Evolutionary conservation across 139 green algal species (phyloP), one percentile per base, ranked within the genome.

Genomic region (Zygnema circumcarinatum): DNA sequence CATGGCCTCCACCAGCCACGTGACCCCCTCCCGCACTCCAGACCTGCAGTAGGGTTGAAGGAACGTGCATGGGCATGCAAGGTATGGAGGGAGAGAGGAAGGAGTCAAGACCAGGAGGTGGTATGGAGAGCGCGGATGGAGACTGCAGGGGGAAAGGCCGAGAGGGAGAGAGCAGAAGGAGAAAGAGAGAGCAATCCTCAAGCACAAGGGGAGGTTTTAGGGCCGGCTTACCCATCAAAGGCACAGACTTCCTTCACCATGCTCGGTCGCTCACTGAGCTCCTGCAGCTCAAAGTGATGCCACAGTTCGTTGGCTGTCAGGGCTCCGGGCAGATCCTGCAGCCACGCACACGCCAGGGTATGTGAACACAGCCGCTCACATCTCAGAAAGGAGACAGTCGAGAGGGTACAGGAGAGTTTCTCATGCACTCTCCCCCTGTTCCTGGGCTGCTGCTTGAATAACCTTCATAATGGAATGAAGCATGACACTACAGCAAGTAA

Each of bases 1-100:
- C 21, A 96, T 93, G 1, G 84, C 68, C 47, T 97, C 92, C 33
- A 98, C 92, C 54, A 98, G 92, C 96, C 96, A 98, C 52, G 94
- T 88, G 33, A 98, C 67, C 0, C 92, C 94, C 31, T 96, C 95
- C 62, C 67, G 52, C 31, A 91, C 82, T 22, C 83, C 87, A 52
- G 68, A 73, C n/a, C 83, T 90, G 83, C 56, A 82, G 75, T 11
- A 52, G 7, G 47, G 47, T 7, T 25, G 47, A 62, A 25, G 16
- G 7, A 25, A 62, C 47, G 16, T 7, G 16, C 7, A 16, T 25
- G 16, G 16, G 16, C 7, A 62, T 62, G 16, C 7, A 62, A 62
- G 47, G 16, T 62, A 62, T 7, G 47, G 47, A 62, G 47, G 16
- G 47, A 62, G 7, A 62, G 47, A 16, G 47, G 16, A 16, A 62